phyloP scores from a whole-genome alignment of 108 stramenopile species.

The Discostella stelligeroides region DNA sequence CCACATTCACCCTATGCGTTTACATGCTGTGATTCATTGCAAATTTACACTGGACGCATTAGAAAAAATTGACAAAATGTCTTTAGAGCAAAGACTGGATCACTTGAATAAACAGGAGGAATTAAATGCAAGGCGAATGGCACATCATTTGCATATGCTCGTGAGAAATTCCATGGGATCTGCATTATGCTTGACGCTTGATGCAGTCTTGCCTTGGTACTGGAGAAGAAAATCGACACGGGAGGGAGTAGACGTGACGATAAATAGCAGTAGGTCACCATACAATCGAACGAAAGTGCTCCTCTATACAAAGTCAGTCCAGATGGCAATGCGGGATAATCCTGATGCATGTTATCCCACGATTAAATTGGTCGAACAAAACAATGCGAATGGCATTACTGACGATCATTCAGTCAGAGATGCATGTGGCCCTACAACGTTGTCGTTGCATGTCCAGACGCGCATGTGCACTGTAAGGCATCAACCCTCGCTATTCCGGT shows the following conservation, averaged over 20 bases:
- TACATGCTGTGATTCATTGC: conserved; percentile 41
- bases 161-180: conserved; percentile 54
- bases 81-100: neutral
- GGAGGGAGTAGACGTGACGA: neutral
- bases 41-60: conserved; percentile 20
- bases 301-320: conserved; percentile 13
- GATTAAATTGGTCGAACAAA: conserved; percentile 32
- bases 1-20: conserved; percentile 22
- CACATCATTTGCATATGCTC: conserved; percentile 54
- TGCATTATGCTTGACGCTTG: conserved; percentile 47
- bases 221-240: conserved; percentile 6
- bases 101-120: conserved; percentile 22
- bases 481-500: conserved; percentile 41
- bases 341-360: conserved; percentile 47
- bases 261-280: neutral
- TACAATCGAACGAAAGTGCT: neutral
- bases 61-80: conserved; percentile 8
- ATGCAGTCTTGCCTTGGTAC: conserved; percentile 34
- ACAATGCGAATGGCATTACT: neutral
- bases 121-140: conserved; percentile 25
- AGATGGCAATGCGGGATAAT: conserved; percentile 37
- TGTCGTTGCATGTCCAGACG: conserved; percentile 29
- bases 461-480: conserved; percentile 55
- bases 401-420: neutral
- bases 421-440: neutral